Conservation (phyloP, 306 rosid genomes). For the Prosopis cineraria region DNA sequence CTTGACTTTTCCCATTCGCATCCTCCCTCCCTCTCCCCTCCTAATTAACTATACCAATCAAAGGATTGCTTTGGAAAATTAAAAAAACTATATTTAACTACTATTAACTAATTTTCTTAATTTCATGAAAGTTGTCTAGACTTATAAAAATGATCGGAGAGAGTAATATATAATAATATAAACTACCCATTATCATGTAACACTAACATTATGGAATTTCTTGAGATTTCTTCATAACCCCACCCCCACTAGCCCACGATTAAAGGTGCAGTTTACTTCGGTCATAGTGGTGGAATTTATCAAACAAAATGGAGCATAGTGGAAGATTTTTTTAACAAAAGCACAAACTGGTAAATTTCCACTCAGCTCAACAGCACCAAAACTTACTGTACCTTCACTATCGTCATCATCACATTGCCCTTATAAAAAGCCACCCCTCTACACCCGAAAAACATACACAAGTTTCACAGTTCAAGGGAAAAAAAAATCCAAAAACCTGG, state of each 20-base stretch:
- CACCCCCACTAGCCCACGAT: not conserved
- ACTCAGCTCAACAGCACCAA: slow-evolving; percentile 25
- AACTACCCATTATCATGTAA: not conserved
- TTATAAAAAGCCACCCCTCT: slow-evolving; percentile 33
- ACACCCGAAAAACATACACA: slow-evolving; percentile 3
- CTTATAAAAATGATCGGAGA: too few relatives aligned
- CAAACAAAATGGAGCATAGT: not conserved
- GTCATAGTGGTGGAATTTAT: slow-evolving; percentile 6
- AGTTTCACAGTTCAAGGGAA: not conserved
- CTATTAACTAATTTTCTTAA: too few relatives aligned
- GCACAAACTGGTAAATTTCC: not conserved
- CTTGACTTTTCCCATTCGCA: too few relatives aligned
- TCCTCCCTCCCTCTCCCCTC: too few relatives aligned
- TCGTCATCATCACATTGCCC: slow-evolving; percentile 5
- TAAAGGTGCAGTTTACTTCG: slow-evolving; percentile 26
- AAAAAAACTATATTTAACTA: too few relatives aligned
- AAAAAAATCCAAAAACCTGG: not conserved
- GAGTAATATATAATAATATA: too few relatives aligned
- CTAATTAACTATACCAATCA: too few relatives aligned
- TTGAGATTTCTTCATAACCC: not conserved
- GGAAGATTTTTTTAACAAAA: slow-evolving; percentile 3
- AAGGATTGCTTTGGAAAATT: too few relatives aligned
- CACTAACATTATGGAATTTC: not conserved
- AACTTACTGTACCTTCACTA: not conserved
- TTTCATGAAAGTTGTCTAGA: too few relatives aligned